Evolutionary conservation across 257 asterid species (phyloP).

Genomic region (Fraxinus quadrangulata): DNA sequence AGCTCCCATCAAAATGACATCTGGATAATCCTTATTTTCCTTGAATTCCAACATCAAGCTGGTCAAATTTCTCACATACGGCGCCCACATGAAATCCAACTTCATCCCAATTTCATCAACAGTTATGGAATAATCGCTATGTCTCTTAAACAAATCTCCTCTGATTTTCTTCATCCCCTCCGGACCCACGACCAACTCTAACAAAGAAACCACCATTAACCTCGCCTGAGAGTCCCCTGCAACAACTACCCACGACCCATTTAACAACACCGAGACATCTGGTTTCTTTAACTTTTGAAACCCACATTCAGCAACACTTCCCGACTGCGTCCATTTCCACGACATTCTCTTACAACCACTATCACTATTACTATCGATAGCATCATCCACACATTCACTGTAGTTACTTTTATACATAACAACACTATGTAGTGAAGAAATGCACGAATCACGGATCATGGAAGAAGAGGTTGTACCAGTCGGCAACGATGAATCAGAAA

Average conservation of each 20-base stretch:
- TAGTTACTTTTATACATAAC: constrained; percentile 31
- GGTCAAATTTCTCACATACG: constrained; percentile 69
- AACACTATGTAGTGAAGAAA: constrained; percentile 56
- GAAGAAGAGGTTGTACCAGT: neutral
- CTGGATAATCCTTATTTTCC: constrained; percentile 51
- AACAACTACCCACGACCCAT: constrained; percentile 86
- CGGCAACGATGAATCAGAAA: neutral
- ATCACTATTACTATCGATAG: no score
- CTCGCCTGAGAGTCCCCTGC: constrained; percentile 96
- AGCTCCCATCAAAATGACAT: constrained; percentile 84
- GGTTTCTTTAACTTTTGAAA: constrained; percentile 65
- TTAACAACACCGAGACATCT: constrained; percentile 75
- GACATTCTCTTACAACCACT: constrained; percentile 31
- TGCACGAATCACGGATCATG: constrained; percentile 59
- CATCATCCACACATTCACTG: constrained; percentile 36
- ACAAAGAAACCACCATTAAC: constrained; percentile 71
- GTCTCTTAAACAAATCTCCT: constrained; percentile 89
- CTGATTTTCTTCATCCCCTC: constrained; percentile 50
- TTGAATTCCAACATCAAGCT: constrained; percentile 44
- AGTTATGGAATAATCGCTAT: constrained; percentile 67
- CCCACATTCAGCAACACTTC: constrained; percentile 48
- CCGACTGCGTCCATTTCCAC: constrained; percentile 71
- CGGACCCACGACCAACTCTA: constrained; percentile 69
- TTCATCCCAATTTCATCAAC: constrained; percentile 79
- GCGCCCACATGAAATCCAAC: constrained; percentile 88